These are phyloP conservation scores for Cordyceps cateniannulata DNA, from an alignment of 2,329 filamentous ascomycete genomes.

Conservation along the genomic window DNA sequence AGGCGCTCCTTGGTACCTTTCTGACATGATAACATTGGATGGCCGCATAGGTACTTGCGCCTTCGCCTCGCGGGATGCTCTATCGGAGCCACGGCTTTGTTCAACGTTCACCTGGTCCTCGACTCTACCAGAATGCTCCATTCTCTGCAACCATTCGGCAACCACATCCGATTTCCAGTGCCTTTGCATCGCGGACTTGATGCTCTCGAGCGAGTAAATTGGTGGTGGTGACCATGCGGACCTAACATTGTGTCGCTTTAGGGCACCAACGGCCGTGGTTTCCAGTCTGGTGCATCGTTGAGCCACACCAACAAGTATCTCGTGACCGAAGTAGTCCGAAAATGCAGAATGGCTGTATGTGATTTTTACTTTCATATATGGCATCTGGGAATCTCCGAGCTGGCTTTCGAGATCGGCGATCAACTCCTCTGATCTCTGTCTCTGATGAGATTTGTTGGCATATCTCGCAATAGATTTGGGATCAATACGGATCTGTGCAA, in stretches of 20 bases:
- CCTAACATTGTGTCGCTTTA: constrained; percentile 40
- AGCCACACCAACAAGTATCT: constrained; percentile 27
- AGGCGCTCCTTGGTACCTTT: neutral
- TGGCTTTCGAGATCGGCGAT: constrained; percentile 53
- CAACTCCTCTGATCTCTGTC: constrained; percentile 45
- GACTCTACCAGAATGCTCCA: constrained; percentile 13
- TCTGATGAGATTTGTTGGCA: constrained; percentile 18
- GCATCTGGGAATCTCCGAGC: constrained; percentile 40
- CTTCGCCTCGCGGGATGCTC: neutral
- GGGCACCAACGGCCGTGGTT: constrained; percentile 44
- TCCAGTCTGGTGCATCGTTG: constrained; percentile 42
- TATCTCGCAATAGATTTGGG: constrained; percentile 9
- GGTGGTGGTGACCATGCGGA: constrained; percentile 47
- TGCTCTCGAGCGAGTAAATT: constrained; percentile 27
- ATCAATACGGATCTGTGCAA: constrained; percentile 39
- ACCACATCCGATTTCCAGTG: constrained; percentile 44
- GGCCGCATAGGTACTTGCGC: neutral
- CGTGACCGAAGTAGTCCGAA: constrained; percentile 25
- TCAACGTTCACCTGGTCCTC: neutral
- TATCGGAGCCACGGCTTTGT: neutral
- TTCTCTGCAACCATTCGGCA: constrained; percentile 32
- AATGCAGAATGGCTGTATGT: constrained; percentile 53
- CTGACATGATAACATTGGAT: neutral
- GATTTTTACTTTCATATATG: constrained; percentile 46
- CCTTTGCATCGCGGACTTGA: constrained; percentile 39